Percentiles rank a stretch among this genome's conserved stretches.
Evolutionary conservation across 805 yeast species (phyloP).

Genomic region (Saccharomycopsis sp.): DNA sequence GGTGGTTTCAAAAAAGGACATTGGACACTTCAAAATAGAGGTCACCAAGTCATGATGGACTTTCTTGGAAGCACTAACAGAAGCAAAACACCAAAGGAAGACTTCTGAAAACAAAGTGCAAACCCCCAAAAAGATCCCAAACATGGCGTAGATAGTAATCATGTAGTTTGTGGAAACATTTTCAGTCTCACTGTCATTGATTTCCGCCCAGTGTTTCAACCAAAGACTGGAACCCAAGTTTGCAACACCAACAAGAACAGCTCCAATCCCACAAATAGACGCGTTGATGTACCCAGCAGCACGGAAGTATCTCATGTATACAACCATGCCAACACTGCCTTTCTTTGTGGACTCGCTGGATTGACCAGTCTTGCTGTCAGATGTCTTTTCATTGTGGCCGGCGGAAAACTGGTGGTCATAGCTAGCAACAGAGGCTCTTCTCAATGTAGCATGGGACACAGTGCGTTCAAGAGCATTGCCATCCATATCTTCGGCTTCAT

Average conservation of each 20-base stretch:
- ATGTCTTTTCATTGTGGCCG: conserved; percentile 18
- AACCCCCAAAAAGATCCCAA: conserved; percentile 46
- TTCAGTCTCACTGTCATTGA: conserved; percentile 34
- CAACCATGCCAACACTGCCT: conserved; percentile 49
- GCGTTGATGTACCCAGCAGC: conserved; percentile 51
- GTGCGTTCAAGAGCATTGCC: conserved; percentile 8
- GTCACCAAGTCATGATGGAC: conserved; percentile 51
- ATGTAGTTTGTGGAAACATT: conserved; percentile 32
- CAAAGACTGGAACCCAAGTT: conserved; percentile 45
- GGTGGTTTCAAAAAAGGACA: conserved; percentile 75
- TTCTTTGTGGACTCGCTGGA: conserved; percentile 44
- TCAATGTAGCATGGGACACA: conserved; percentile 26
- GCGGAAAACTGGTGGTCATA: conserved; percentile 33
- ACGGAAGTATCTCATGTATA: conserved; percentile 45
- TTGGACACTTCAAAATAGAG: conserved; percentile 60
- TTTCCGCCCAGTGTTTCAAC: conserved; percentile 64
- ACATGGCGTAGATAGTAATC: conserved; percentile 43
- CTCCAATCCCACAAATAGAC: conserved; percentile 29
- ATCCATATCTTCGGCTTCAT: conserved; percentile 1
- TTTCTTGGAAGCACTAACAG: conserved; percentile 45
- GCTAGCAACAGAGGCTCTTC: conserved; percentile 60
- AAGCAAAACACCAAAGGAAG: conserved; percentile 42
- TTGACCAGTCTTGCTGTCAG: conserved; percentile 34
- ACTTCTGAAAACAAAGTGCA: conserved; percentile 34
- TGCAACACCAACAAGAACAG: conserved; percentile 31